A percentile compares a stretch with the other conserved stretches of the same genome.
Evolutionary conservation across 176 grass and related monocot genomes (phyloP).

Genomic region (Saccharum officinarum): DNA sequence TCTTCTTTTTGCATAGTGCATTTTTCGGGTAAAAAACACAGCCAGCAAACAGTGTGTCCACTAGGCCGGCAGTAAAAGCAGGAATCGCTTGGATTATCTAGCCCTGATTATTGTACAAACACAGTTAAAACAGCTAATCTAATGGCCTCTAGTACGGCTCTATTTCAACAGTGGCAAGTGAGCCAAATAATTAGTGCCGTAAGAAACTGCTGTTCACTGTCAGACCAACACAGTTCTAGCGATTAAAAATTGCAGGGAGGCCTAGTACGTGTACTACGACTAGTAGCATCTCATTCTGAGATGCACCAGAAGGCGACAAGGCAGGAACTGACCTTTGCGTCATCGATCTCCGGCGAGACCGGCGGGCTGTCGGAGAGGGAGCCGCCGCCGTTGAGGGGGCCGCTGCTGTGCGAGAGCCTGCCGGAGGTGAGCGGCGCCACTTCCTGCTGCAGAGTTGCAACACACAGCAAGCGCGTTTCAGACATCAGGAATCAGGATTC

Average conservation of each 20-base stretch:
- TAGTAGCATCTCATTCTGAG: not conserved
- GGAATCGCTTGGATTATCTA: not conserved
- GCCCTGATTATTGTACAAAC: constrained; percentile 16
- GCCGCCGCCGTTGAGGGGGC: constrained; percentile 84
- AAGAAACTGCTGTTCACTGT: constrained; percentile 12
- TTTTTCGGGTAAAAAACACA: no score
- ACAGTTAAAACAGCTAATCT: not conserved
- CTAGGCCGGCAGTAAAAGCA: constrained; percentile 18
- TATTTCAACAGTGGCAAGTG: not conserved
- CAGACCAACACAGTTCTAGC: not conserved
- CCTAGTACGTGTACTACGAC: not conserved
- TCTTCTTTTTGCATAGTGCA: no score
- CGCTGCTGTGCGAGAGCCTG: constrained; percentile 96
- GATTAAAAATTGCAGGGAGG: constrained; percentile 34
- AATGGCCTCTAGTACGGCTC: constrained; percentile 6
- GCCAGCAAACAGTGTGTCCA: constrained; percentile 16
- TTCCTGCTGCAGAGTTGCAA: constrained; percentile 43
- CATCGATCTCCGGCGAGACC: constrained; percentile 93
- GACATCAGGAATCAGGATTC: constrained; percentile 19
- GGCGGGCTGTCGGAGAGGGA: constrained; percentile 98
- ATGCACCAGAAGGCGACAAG: constrained; percentile 23
- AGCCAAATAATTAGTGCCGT: not conserved
- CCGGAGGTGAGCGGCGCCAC: constrained; percentile 89
- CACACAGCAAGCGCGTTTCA: not conserved
- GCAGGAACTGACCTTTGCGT: constrained; percentile 77